Percentiles rank a stretch among this genome's conserved stretches.
phyloP scores from a whole-genome alignment of 805 yeast species.

The Pichia paraexigua region DNA sequence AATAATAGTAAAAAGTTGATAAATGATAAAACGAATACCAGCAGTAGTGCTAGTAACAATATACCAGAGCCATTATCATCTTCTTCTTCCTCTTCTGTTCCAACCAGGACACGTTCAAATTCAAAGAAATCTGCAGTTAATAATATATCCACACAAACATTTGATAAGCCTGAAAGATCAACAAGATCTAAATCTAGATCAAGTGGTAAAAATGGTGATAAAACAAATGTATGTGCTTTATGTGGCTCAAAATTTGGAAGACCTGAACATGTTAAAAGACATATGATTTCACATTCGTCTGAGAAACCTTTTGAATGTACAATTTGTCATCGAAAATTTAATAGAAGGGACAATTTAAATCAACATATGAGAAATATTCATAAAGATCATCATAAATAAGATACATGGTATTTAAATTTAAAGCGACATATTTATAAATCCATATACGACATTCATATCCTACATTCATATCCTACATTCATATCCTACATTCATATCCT shows the following conservation, averaged over 20 bases:
- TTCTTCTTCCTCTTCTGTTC: slow-evolving; percentile 1
- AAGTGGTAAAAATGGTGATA: slow-evolving; percentile 29
- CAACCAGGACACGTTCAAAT: slow-evolving; percentile 6
- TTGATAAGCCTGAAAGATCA: slow-evolving; percentile 29
- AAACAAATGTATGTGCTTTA: slow-evolving; percentile 55
- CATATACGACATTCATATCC: background rate
- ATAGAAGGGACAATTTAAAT: slow-evolving; percentile 51
- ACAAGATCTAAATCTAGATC: slow-evolving; percentile 29
- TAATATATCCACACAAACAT: slow-evolving; percentile 18
- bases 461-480: background rate
- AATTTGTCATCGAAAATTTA: slow-evolving; percentile 48
- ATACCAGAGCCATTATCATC: slow-evolving; percentile 5
- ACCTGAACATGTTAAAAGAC: slow-evolving; percentile 66
- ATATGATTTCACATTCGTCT: slow-evolving; percentile 48
- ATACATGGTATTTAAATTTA: background rate
- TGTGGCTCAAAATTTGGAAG: slow-evolving; percentile 57
- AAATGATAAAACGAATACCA: too few relatives aligned
- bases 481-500: too few relatives aligned
- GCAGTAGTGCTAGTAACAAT: background rate
- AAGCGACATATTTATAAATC: too few relatives aligned
- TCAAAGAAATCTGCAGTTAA: slow-evolving; percentile 5
- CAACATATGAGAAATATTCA: slow-evolving; percentile 60
- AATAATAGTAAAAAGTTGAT: background rate
- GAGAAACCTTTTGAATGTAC: slow-evolving; percentile 53
- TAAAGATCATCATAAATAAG: slow-evolving; percentile 12